Base-by-base conservation (phyloP, 208 protist species). In the Trypanosoma vivax region DNA sequence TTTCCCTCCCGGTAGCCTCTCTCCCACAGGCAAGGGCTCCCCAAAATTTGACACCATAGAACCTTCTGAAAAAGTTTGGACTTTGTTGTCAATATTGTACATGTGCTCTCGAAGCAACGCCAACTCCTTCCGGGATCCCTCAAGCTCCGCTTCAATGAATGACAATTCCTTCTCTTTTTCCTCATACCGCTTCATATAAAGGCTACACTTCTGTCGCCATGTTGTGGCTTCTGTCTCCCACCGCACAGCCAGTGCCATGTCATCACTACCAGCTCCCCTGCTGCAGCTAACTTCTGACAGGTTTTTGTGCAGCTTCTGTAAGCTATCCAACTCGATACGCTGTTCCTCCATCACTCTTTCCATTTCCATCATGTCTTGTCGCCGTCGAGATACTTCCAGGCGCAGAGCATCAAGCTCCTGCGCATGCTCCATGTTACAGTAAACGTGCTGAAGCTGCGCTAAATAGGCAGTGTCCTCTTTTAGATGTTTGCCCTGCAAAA, bases 401-500 rank as follows among this genome's bases (percentile, higher is more conserved):
- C 86, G 71, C 21, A 87, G 41, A 49, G 53, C 70, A 21, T 56
- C 33, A 10, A 86, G 27, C 51, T 89, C 80, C 45, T 88, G 57
- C 14, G 30, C 39, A 1, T 72, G 31, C 14, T 88, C 77, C 65
- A 89, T 80, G 24, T 43, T 40, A 46, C 63, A 54, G 48, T 90
- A 85, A 11, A 81, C 65, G 27, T 79, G 65, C 24, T 75, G 65
- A n/a, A 94, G 72, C 21, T 88, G 71, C 3, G 76, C 35, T 9
- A 90, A 54, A 50, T 82, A 86, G 34, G 67, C 66, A 45, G 66
- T 75, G 58, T 94, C 87, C 60, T 94, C 87, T 13, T 73, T 74
- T 31, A 81, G 88, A 16, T 91, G 70, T 43, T 59, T 72, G 4
- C 87, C 87, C 7, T 68, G 50, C 19, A 85, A 50, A 10, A 85